Base-by-base conservation (phyloP, 768 basidiomycete species). In the Boletus reticulatus region DNA sequence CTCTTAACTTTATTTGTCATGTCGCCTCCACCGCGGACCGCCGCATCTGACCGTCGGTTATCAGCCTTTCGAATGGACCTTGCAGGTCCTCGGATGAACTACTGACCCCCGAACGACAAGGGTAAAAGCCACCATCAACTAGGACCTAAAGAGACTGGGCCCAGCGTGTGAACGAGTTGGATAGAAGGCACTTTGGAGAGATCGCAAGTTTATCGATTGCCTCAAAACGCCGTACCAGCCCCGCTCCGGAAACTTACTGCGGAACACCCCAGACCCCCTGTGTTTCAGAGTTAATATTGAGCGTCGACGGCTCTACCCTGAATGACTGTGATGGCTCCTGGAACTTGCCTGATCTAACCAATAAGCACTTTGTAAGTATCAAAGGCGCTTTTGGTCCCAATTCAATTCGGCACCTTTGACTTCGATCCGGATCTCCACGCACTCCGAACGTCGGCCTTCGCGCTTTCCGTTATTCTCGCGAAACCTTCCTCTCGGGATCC, bases 401-500 rank as follows among this genome's bases (percentile, higher is more conserved):
- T 42, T 17, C 4, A 36, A 36, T 16, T 48, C 41, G 45, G 41
- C 14, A 34, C 37, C 16, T 16, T 29, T 32, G 31, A 46, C 31
- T 10, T 19, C 17, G 6, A 6, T 37, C 12, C 13, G 8, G 32
- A 48, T 34, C 16, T 55, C 53, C 47, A 55, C 53, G 36, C 20
- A 1, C 27, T 12, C 42, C 54, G 54, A 55, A 19, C 42, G 50
- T 44, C 54, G 54, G 42, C 34, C 54, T 43, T 43, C 36, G 19
- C 11, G 24, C 7, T 36, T 4, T 43, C 53, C 53, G 53, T 29
- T 4, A 13, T 54, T 24, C 24, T 37, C 53, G 53, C 41, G 17
- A 20, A 24, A 19, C 36, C 41, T 43, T 54, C 46, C 53, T 42
- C 22, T 47, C 52, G 20, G 38, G 52, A 53, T 54, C 41, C 47